Evolutionary conservation across 768 basidiomycete genomes (phyloP), one percentile per base, ranked within the genome.

Genomic region (Boletus coccyginus): DNA sequence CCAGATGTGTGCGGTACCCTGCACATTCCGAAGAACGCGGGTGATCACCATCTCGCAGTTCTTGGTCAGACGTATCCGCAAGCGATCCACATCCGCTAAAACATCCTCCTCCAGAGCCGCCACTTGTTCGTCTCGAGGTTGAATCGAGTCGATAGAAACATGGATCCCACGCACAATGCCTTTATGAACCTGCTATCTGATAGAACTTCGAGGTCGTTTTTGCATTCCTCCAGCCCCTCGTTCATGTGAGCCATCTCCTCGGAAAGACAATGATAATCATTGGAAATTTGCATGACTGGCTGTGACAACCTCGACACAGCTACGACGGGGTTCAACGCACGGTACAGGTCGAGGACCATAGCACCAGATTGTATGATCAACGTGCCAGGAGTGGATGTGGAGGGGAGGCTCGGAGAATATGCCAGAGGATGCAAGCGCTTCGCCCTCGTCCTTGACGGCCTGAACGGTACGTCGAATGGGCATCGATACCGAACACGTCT

Each of bases 231-330:
- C 42, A 87, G 67, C 55, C 75, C 55, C 67, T 29, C 74, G 75
- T 54, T 74, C 75, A 13, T 46, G 31, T 21, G 63, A 24, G 19
- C 31, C 0, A 87, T 67, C 62, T 87, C 81, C 21, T 72, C 70
- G 31, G 77, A 77, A 29, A 95, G 77, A 67, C 87, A 91, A 21
- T 81, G 62, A 61, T 86, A 92, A 59, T 95, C 88, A 67, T 97
- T 97, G 17, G 90, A 85, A 67, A 88, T 88, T 47, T 83, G 81
- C 80, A 96, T 86, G 1, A 82, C 82, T 10, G 86, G 74, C 0
- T 78, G 74, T 39, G 77, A 69, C 31, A 90, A 70, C 44, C 77
- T 73, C 38, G 75, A 62, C 1, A 75, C 70, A 56, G 83, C 84
- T 35, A 78, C 77, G 38, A 89, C 78, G 12, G 92, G 92, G 66